phyloP scores from a whole-genome alignment of 495 filamentous ascomycete genomes.

The Talaromyces borbonicus region DNA sequence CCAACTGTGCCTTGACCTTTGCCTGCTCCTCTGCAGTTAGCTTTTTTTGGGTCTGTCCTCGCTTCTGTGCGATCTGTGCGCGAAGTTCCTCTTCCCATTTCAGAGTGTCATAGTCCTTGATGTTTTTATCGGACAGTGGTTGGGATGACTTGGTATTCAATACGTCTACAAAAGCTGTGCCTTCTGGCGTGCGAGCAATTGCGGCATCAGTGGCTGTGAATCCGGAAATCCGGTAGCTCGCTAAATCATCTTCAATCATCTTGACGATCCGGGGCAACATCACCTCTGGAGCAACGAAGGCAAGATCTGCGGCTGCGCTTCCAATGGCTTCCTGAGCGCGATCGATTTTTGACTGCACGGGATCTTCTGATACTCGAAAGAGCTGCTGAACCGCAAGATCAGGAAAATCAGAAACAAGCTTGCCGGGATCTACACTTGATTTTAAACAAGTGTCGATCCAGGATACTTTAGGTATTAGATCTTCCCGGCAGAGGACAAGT shows the following conservation, averaged over 20 bases:
- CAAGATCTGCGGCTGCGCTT: constrained; percentile 75
- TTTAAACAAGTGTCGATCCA: constrained; percentile 86
- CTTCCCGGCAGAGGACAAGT: constrained; percentile 65
- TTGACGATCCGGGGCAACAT: constrained; percentile 67
- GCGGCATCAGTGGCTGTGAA: constrained; percentile 81
- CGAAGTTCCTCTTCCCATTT: constrained; percentile 97
- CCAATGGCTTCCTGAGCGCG: constrained; percentile 58
- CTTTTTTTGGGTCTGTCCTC: constrained; percentile 81
- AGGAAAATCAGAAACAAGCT: constrained; percentile 47
- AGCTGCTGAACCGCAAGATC: constrained; percentile 41
- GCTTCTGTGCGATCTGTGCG: constrained; percentile 79
- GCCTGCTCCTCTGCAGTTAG: constrained; percentile 77
- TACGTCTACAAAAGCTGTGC: constrained; percentile 80
- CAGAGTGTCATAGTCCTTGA: constrained; percentile 84
- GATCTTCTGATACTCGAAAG: constrained; percentile 28
- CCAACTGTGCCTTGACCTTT: constrained; percentile 84
- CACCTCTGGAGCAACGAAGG: constrained; percentile 80
- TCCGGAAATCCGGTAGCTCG: constrained; percentile 50
- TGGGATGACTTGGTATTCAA: constrained; percentile 64
- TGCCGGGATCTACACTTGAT: constrained; percentile 71
- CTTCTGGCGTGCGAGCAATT: constrained; percentile 82
- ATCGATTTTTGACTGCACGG: constrained; percentile 31
- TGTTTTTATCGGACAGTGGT: constrained; percentile 64
- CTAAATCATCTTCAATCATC: constrained; percentile 61
- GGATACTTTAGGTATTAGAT: constrained; percentile 62